Evolutionary conservation across 441 rosid genomes (phyloP).

Genomic region (Adansonia madagascariensis): DNA sequence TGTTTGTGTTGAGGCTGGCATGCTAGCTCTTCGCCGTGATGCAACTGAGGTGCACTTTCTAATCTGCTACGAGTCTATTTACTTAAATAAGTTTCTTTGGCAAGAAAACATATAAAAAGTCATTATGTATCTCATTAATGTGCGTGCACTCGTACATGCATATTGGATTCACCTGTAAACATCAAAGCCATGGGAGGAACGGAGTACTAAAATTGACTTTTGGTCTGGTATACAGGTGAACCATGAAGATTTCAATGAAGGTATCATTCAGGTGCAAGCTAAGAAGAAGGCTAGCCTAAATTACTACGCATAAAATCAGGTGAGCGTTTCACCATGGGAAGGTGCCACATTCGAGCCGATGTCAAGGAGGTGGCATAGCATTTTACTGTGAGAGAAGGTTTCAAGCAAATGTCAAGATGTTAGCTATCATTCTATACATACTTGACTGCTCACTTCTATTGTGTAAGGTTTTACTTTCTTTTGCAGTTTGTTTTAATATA

Average conservation of each 20-base stretch:
- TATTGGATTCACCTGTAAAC: not conserved
- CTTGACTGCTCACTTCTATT: not conserved
- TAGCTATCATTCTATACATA: not conserved
- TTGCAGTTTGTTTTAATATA: not conserved
- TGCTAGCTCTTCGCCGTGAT: constrained; percentile 97
- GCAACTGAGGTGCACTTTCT: constrained; percentile 78
- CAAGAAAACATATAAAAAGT: not conserved
- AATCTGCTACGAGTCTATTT: not conserved
- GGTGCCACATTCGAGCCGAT: not conserved
- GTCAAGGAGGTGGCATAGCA: not conserved
- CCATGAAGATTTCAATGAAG: constrained; percentile 97
- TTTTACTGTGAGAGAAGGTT: not conserved
- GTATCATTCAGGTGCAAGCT: constrained; percentile 95
- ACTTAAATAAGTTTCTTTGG: not conserved
- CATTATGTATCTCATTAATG: not conserved
- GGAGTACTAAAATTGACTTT: not conserved
- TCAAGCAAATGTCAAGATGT: not conserved
- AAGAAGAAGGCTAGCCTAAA: constrained; percentile 97
- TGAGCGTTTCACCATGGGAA: not conserved
- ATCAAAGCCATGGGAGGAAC: not conserved
- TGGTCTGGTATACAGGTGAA: constrained; percentile 56
- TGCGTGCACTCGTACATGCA: too few species aligned
- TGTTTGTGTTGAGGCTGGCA: constrained; percentile 98
- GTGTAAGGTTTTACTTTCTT: not conserved
- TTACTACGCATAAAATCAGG: constrained; percentile 64